Evolutionary conservation across 257 asterid species (phyloP).

Genomic region (Gentiana straminea): DNA sequence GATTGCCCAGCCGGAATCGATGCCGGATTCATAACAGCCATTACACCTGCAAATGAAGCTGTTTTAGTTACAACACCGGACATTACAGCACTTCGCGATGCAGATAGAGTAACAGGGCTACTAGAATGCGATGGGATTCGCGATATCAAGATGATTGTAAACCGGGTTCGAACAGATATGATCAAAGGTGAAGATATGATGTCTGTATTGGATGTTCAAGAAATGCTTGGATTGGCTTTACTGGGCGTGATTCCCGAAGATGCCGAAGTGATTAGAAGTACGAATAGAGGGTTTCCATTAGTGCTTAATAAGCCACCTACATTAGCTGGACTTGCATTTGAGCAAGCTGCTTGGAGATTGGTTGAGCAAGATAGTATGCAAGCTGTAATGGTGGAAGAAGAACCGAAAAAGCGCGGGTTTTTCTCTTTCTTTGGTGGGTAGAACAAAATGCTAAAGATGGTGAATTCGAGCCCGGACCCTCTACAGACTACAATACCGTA

Average conservation of each 20-base stretch:
- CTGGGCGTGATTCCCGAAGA: conserved; percentile 93
- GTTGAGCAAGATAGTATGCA: conserved; percentile 98
- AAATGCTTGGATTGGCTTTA: conserved; percentile 86
- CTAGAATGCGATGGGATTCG: conserved; percentile 92
- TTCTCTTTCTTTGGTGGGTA: conserved; percentile 90
- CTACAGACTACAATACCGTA: too few species aligned
- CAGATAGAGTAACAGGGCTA: conserved; percentile 84
- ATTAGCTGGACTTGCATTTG: conserved; percentile 86
- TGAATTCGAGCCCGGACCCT: background rate
- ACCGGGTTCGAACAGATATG: conserved; percentile 93
- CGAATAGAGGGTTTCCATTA: conserved; percentile 79
- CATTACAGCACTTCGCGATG: conserved; percentile 82
- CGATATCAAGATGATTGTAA: conserved; percentile 95
- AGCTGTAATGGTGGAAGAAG: conserved; percentile 93
- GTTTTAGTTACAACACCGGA: conserved; percentile 91
- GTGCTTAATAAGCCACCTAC: conserved; percentile 94
- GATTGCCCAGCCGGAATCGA: conserved; percentile 97
- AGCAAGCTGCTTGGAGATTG: conserved; percentile 98
- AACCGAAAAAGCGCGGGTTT: conserved; percentile 84
- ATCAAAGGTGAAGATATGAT: conserved; percentile 96
- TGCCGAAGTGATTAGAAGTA: conserved; percentile 85
- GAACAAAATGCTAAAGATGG: background rate
- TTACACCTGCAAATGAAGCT: conserved; percentile 94
- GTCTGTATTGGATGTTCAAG: conserved; percentile 94
- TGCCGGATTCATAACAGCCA: conserved; percentile 92